Evolutionary conservation across 768 basidiomycete species (phyloP).

Genomic region (Mycena alexandri): DNA sequence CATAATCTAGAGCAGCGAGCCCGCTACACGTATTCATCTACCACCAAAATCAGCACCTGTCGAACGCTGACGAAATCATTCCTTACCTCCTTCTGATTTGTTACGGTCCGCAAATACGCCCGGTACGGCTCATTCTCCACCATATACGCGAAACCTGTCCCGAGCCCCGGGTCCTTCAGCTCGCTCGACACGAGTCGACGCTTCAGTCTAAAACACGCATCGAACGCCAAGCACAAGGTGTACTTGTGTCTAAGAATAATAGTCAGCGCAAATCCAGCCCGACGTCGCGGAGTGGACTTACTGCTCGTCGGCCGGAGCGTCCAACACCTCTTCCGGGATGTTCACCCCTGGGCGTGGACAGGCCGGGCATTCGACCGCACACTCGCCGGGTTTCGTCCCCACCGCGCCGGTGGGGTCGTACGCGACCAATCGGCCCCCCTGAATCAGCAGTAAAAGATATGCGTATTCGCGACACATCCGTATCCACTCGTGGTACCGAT

Average conservation of each 20-base stretch:
- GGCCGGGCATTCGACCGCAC: conserved; percentile 48
- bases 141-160: conserved; percentile 28
- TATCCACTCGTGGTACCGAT: conserved; percentile 27
- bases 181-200: neutral
- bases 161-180: conserved; percentile 4
- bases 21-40: neutral
- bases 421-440: conserved; percentile 36
- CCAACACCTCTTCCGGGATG: conserved; percentile 43
- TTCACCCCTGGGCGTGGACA: conserved; percentile 50
- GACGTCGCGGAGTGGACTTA: conserved; percentile 22
- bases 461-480: conserved; percentile 38
- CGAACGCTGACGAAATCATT: no score
- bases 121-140: conserved; percentile 26
- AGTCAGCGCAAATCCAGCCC: neutral
- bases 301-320: conserved; percentile 27
- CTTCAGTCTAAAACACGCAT: conserved; percentile 40
- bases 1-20: neutral
- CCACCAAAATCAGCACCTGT: neutral
- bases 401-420: conserved; percentile 40
- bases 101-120: conserved; percentile 27
- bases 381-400: conserved; percentile 43
- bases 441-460: conserved; percentile 43
- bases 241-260: conserved; percentile 38
- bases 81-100: conserved; percentile 23
- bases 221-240: conserved; percentile 39